Conservation (phyloP, 2,329 filamentous ascomycete species). For the Alternaria alternata region DNA sequence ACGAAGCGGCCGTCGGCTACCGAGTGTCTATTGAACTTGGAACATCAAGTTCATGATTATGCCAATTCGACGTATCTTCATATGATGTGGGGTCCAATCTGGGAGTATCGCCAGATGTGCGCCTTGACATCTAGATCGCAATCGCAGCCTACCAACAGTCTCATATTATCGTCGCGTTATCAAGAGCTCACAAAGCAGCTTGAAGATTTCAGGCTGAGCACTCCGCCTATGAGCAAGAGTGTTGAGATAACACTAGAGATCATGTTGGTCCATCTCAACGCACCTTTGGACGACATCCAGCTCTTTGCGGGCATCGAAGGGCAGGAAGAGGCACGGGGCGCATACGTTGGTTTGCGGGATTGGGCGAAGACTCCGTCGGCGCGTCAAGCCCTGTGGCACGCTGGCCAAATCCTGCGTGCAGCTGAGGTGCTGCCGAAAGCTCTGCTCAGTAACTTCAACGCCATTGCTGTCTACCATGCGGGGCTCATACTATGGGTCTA, state of each 20-base stretch:
- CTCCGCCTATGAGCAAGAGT: constrained; percentile 48
- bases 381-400: constrained; percentile 71
- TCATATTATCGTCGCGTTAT: constrained; percentile 49
- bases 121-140: constrained; percentile 59
- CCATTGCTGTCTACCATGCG: constrained; percentile 74
- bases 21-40: constrained; percentile 41
- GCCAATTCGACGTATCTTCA: constrained; percentile 69
- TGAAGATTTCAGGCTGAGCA: constrained; percentile 59
- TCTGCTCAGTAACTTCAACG: constrained; percentile 70
- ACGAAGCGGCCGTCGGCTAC: constrained; percentile 36
- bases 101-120: constrained; percentile 70
- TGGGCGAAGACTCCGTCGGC: constrained; percentile 66
- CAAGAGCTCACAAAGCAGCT: constrained; percentile 70
- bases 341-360: constrained; percentile 66
- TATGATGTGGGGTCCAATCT: constrained; percentile 70
- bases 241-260: constrained; percentile 55
- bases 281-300: constrained; percentile 71
- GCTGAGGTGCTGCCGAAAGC: constrained; percentile 64
- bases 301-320: constrained; percentile 73
- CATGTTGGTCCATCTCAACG: constrained; percentile 69
- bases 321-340: constrained; percentile 68
- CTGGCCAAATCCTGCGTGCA: constrained; percentile 70
- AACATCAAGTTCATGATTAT: constrained; percentile 30
- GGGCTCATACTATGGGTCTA: constrained; percentile 74
- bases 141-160: constrained; percentile 36